A percentile compares a stretch with the other conserved stretches of the same genome.
Evolutionary conservation across 148 eudicot species (phyloP).

Genomic region (Rhododendron vialii): DNA sequence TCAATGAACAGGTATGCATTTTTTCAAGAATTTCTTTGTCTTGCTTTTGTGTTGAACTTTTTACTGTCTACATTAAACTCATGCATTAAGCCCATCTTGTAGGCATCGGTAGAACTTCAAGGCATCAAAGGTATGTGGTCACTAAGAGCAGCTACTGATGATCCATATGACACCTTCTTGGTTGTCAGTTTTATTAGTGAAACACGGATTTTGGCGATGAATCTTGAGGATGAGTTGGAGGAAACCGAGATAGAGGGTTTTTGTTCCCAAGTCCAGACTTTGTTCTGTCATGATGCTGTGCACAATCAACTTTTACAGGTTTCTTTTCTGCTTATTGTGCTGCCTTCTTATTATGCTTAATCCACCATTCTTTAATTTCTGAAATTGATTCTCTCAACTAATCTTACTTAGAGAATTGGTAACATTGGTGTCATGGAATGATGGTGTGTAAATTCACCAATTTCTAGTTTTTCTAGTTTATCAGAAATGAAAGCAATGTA

Average conservation of each 20-base stretch:
- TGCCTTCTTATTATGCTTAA: slow-evolving; percentile 5
- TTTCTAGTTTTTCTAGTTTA: background rate
- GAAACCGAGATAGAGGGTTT: slow-evolving; percentile 99
- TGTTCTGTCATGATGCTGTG: slow-evolving; percentile 93
- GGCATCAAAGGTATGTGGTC: slow-evolving; percentile 99
- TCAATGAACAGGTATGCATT: slow-evolving; percentile 80
- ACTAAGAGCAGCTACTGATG: slow-evolving; percentile 76
- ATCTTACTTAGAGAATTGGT: background rate
- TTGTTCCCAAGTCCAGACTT: slow-evolving; percentile 78
- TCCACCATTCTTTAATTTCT: background rate
- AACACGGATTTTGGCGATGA: slow-evolving; percentile 95
- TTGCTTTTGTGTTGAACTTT: background rate
- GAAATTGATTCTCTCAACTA: background rate
- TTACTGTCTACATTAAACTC: background rate
- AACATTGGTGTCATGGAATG: background rate
- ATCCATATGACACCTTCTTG: slow-evolving; percentile 85
- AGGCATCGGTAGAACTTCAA: slow-evolving; percentile 99
- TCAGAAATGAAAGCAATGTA: background rate
- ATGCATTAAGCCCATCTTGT: background rate
- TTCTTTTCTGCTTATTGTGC: slow-evolving; percentile 14
- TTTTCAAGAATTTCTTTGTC: background rate
- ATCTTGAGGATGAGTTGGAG: slow-evolving; percentile 91
- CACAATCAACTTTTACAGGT: slow-evolving; percentile 91
- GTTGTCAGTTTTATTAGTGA: slow-evolving; percentile 95
- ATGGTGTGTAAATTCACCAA: background rate